Percentiles rank a stretch among this genome's conserved stretches.
phyloP scores from a whole-genome alignment of 257 asterid species.

The Echium plantagineum region DNA sequence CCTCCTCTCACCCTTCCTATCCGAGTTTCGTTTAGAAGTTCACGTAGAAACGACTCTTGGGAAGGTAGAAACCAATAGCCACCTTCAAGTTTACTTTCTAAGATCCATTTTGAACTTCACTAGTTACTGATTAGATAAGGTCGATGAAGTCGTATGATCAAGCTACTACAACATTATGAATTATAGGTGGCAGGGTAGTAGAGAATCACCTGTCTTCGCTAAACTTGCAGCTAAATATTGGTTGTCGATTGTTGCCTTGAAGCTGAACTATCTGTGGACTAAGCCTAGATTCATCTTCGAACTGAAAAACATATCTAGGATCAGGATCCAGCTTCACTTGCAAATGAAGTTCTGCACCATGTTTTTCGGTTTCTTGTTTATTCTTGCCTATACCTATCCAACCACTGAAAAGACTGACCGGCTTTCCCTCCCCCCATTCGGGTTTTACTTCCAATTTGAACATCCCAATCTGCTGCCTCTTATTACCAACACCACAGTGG shows the following conservation, averaged over 20 bases:
- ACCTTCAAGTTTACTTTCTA: too few relatives aligned
- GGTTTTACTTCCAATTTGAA: slow-evolving; percentile 76
- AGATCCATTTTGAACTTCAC: too few relatives aligned
- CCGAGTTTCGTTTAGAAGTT: too few relatives aligned
- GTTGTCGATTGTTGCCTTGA: slow-evolving; percentile 73
- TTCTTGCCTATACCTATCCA: slow-evolving; percentile 89
- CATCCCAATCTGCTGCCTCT: slow-evolving; percentile 72
- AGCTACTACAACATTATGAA: too few relatives aligned
- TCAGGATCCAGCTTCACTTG: slow-evolving; percentile 88
- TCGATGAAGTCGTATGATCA: too few relatives aligned
- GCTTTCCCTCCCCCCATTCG: slow-evolving; percentile 85
- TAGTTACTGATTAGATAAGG: too few relatives aligned
- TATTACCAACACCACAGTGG: slow-evolving; percentile 74
- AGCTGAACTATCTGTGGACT: slow-evolving; percentile 92
- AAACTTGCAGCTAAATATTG: slow-evolving; percentile 95
- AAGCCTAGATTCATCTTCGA: slow-evolving; percentile 72
- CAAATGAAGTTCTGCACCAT: slow-evolving; percentile 74
- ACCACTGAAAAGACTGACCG: slow-evolving; percentile 64
- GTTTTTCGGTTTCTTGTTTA: slow-evolving; percentile 55
- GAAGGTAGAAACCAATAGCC: too few relatives aligned
- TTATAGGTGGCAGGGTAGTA: slow-evolving; percentile 1
- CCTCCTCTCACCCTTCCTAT: too few relatives aligned
- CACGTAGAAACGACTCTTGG: too few relatives aligned
- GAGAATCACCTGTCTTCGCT: slow-evolving; percentile 67
- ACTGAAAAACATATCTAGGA: slow-evolving; percentile 86